These are phyloP conservation scores for Laburnicola sp. DNA, from an alignment of 2,329 filamentous ascomycete genomes.

Conservation along the genomic window DNA sequence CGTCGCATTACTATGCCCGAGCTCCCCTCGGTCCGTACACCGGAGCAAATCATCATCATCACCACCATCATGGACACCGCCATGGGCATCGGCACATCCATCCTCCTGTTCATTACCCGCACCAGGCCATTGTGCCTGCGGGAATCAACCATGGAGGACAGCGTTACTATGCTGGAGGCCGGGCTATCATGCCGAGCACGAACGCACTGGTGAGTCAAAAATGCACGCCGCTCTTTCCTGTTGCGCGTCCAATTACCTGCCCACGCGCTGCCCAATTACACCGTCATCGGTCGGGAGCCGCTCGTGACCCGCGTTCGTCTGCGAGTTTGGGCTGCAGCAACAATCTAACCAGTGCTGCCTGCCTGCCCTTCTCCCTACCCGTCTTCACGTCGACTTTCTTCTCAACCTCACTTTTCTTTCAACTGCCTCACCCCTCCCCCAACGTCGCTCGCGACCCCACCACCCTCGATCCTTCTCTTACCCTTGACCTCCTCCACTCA, in stretches of 20 bases:
- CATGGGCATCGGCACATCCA: neutral
- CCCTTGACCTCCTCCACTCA: neutral
- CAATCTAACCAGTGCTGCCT: slow-evolving; percentile 41
- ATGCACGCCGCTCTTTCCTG: slow-evolving; percentile 11
- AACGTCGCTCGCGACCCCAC: slow-evolving; percentile 15
- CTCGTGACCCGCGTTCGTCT: slow-evolving; percentile 16
- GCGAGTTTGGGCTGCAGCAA: slow-evolving; percentile 19
- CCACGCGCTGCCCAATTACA: slow-evolving; percentile 11
- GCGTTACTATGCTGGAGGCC: slow-evolving; percentile 18
- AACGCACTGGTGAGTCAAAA: slow-evolving; percentile 30
- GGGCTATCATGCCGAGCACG: slow-evolving; percentile 23
- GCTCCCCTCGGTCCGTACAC: slow-evolving; percentile 18
- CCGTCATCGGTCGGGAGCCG: slow-evolving; percentile 9
- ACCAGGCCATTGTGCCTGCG: slow-evolving; percentile 3
- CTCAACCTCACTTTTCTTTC: slow-evolving; percentile 31
- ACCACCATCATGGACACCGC: neutral
- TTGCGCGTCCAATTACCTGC: slow-evolving; percentile 13
- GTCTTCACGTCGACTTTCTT: slow-evolving; percentile 21
- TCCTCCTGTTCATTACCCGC: slow-evolving; percentile 32
- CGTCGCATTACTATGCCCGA: slow-evolving; percentile 29
- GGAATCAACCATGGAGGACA: slow-evolving; percentile 18
- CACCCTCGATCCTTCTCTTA: slow-evolving; percentile 13
- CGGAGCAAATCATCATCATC: neutral
- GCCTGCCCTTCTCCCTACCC: slow-evolving; percentile 34
- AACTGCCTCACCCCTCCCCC: neutral